Evolutionary conservation across 179 eudicot species (phyloP), one percentile per base, ranked within the genome.

Genomic region (Patellifolia procumbens): DNA sequence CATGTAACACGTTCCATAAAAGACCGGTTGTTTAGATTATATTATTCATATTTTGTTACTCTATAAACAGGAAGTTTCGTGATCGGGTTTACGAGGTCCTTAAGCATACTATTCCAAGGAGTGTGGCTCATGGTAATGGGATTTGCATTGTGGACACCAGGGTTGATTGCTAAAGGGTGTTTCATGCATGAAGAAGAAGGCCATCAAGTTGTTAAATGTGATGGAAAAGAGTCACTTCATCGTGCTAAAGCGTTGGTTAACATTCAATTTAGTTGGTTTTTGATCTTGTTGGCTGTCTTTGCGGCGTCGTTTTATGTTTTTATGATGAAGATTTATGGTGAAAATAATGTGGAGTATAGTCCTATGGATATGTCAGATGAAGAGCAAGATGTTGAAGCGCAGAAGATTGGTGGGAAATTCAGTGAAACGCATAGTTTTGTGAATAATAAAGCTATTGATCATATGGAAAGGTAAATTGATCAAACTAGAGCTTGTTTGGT

Each of bases 81-180:
- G 37, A 71, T 86, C 12, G 82, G 85, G 60, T 91, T 80, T 39
- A 77, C 86, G 43, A 83, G 96, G 82, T 91, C 97, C 4, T 20
- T 91, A 13, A 92, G 97, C 70, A 82, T 92, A 56, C 32, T 86
- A 56, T 85, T 83, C 68, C 90, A 87, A 76, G 97, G 97, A 1
- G 83, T 88, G 67, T 92, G 97, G 97, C 74, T 92, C n/a, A 79
- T 85, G 83, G 87, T 86, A 39, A 92, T 92, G 96, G 97, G 96
- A 15, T 74, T 85, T 51, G 89, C 90, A 79, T 81, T 92, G 59
- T 92, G 97, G 97, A 88, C 91, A 1, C 95, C 92, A 2, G 39
- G 65, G 7, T 74, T 89, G 17, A 87, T 91, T 3, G 74, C 93
- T 0, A 91, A 92, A 82, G 97, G 89, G 0, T 92, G 97, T 52